Evolutionary conservation across 2,329 filamentous ascomycete species (phyloP).

Genomic region (Akanthomyces lecanii): DNA sequence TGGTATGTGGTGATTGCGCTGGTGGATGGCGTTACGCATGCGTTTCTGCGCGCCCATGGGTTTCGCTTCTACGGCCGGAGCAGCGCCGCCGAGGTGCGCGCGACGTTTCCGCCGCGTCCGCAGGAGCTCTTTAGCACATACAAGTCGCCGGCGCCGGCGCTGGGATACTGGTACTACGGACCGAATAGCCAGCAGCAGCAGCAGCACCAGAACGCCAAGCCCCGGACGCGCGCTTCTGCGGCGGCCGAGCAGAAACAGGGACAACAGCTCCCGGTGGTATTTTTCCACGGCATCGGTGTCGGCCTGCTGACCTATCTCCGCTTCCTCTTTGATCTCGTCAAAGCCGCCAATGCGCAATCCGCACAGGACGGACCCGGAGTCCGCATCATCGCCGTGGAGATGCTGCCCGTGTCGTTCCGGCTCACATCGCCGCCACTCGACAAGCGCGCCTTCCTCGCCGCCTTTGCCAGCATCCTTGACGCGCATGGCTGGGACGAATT

Average conservation of each 20-base stretch:
- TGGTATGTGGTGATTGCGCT: slow-evolving; percentile 59
- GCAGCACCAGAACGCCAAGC: not conserved
- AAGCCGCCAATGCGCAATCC: slow-evolving; percentile 21
- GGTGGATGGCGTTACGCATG: slow-evolving; percentile 49
- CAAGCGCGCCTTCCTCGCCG: slow-evolving; percentile 49
- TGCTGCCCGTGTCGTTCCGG: slow-evolving; percentile 62
- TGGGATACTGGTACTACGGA: slow-evolving; percentile 58
- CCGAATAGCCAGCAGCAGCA: not conserved
- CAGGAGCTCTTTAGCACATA: slow-evolving; percentile 42
- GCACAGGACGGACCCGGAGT: slow-evolving; percentile 36
- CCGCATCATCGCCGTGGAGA: slow-evolving; percentile 62
- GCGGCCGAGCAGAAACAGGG: slow-evolving; percentile 28
- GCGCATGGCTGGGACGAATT: slow-evolving; percentile 55
- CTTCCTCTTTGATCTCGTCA: slow-evolving; percentile 52
- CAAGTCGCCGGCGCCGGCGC: slow-evolving; percentile 43
- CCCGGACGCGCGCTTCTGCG: slow-evolving; percentile 48
- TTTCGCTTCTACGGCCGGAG: slow-evolving; percentile 50
- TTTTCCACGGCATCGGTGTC: slow-evolving; percentile 68
- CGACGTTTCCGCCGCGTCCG: slow-evolving; percentile 56
- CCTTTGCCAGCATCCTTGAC: slow-evolving; percentile 55
- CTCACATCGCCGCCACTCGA: slow-evolving; percentile 51
- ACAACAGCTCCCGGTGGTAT: slow-evolving; percentile 56
- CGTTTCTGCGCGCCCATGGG: slow-evolving; percentile 41
- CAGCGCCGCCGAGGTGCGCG: slow-evolving; percentile 23
- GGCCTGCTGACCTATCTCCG: slow-evolving; percentile 59